Conservation (phyloP, 805 yeast genomes). For the Candida mattraensis region DNA sequence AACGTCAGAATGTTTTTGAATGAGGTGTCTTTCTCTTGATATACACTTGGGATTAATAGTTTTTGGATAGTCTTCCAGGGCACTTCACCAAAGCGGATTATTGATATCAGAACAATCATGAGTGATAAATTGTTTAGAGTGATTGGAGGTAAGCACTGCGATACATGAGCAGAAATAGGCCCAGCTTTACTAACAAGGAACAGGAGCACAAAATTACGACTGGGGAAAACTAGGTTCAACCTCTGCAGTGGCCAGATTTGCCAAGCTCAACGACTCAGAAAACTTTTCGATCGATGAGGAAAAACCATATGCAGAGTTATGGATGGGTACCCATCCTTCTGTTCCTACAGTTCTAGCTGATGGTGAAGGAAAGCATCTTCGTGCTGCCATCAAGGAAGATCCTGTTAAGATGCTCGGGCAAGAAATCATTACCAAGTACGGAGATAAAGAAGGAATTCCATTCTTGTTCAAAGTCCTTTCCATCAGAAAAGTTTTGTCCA, state of each 20-base stretch:
- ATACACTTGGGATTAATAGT: not conserved
- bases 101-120: not conserved
- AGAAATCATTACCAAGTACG: constrained; percentile 61
- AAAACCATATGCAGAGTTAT: constrained; percentile 93
- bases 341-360: constrained; percentile 71
- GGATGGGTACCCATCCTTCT: constrained; percentile 99
- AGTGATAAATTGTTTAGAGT: constrained; percentile 31
- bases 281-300: constrained; percentile 60
- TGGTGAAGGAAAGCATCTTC: constrained; percentile 52
- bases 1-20: too few relatives aligned
- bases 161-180: not conserved
- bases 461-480: constrained; percentile 92
- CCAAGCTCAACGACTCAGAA: constrained; percentile 62
- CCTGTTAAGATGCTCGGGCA: constrained; percentile 63
- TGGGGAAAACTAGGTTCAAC: constrained; percentile 72
- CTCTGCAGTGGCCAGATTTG: constrained; percentile 89
- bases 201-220: constrained; percentile 39
- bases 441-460: constrained; percentile 72
- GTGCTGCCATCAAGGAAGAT: constrained; percentile 60
- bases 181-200: constrained; percentile 2
- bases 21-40: too few relatives aligned
- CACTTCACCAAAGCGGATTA: not conserved
- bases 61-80: not conserved
- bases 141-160: constrained; percentile 35
- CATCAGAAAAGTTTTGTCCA: constrained; percentile 87